These are phyloP conservation scores for Mesotaenium endlicherianum DNA, from an alignment of 139 green algal species.

Conservation along the genomic window DNA sequence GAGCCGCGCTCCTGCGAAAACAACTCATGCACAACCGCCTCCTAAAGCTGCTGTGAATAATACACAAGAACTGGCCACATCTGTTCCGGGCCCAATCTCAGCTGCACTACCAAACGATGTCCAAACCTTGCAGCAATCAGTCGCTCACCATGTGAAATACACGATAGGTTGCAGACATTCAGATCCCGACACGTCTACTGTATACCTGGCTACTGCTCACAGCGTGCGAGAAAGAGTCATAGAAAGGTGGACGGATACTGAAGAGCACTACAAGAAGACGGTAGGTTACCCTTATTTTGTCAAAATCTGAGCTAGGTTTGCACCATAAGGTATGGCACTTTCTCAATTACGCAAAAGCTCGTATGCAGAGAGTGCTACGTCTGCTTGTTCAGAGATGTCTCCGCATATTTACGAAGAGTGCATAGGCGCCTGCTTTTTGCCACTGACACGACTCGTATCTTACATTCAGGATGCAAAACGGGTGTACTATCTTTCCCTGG, in stretches of 20 bases:
- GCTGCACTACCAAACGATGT: too few relatives aligned
- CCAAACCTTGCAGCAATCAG: neutral
- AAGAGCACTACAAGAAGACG: slow-evolving; percentile 34
- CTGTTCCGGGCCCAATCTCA: too few relatives aligned
- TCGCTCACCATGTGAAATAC: neutral
- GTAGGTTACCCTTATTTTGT: neutral
- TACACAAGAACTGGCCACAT: too few relatives aligned
- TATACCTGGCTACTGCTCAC: neutral
- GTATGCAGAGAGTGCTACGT: neutral
- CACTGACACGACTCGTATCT: neutral
- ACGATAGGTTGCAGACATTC: neutral
- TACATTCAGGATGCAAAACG: slow-evolving; percentile 67
- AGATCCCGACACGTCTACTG: neutral
- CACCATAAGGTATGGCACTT: neutral
- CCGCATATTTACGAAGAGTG: neutral
- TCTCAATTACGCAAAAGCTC: neutral
- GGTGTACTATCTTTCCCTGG: slow-evolving; percentile 94
- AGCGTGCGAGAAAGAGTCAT: slow-evolving; percentile 52
- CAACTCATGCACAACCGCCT: too few relatives aligned
- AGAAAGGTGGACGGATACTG: slow-evolving; percentile 55
- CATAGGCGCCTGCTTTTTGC: neutral
- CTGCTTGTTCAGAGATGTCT: neutral
- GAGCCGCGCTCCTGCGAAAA: too few relatives aligned
- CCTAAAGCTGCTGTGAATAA: too few relatives aligned
- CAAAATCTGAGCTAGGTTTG: neutral